Evolutionary conservation across 352 stramenopile species (phyloP), one percentile per base, ranked within the genome.

Genomic region (Pythium phragmitis): DNA sequence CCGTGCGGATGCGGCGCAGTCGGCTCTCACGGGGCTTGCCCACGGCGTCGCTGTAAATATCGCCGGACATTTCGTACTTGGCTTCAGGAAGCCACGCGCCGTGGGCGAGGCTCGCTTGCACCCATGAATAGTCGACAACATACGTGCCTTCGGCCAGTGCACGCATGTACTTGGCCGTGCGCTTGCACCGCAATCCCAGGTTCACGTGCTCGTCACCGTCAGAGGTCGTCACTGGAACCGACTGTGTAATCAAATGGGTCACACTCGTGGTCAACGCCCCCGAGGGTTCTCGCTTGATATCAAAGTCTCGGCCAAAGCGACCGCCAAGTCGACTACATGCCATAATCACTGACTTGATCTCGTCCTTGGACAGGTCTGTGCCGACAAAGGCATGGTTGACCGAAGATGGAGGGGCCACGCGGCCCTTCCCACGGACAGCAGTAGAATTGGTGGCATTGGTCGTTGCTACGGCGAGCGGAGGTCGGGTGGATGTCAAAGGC

Each of bases 161-260:
- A 19, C 82, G 82, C 87, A 96, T 92, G 72, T 92, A 94, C 72
- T 93, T 94, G 60, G 80, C 80, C 0, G 84, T 96, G 23, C 87
- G 84, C 54, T 91, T 89, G 60, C 87, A 96, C 28, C 85, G 83
- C 34, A 80, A 54, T 2, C 59, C 55, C 7, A 49, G 45, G 4
- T 64, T 37, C 26, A 14, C 39, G 39, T 45, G 12, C 11, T n/a
- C 39, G 16, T 2, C 39, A 3, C 39, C 39, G 16, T 45, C 39
- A 4, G 12, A 14, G 7, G 11, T 12, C 0, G 50, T 56, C 12
- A 67, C 63, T 4, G 77, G 68, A 4, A 85, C 75, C 12, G 80
- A 67, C 57, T 89, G 91, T 9, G 85, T 89, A 67, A 96, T 82
- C 36, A 91, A 55, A 68, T 92, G 82, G 28, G 85, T 94, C 37